Conservation (phyloP, 169 alveolate species). For the Babesia ovis region DNA sequence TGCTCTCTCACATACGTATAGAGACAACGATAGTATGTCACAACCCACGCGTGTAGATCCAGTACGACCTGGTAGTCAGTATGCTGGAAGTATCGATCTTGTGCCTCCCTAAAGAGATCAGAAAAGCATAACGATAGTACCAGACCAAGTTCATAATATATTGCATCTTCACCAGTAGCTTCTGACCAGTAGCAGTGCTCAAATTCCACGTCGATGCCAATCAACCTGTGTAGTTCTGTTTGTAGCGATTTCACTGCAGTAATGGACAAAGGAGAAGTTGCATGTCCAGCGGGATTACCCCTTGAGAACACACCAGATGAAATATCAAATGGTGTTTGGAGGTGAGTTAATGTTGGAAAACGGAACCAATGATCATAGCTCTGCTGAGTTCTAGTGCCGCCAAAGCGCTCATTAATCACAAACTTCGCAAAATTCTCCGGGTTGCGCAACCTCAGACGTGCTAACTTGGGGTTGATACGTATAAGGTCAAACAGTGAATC, state of each 20-base stretch:
- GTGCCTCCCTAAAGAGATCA: constrained; percentile 61
- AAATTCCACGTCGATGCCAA: constrained; percentile 49
- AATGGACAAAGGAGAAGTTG: neutral
- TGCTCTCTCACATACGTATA: constrained; percentile 10
- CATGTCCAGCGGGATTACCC: neutral
- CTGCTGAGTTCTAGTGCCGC: constrained; percentile 15
- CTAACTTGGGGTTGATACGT: constrained; percentile 64
- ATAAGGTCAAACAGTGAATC: constrained; percentile 38
- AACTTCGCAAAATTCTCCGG: neutral
- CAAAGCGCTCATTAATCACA: constrained; percentile 29
- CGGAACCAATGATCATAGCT: constrained; percentile 38
- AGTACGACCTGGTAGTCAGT: constrained; percentile 44
- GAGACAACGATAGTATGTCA: constrained; percentile 49
- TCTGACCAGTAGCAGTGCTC: constrained; percentile 44
- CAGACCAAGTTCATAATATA: constrained; percentile 54
- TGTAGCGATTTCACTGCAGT: constrained; percentile 19
- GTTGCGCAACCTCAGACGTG: constrained; percentile 24
- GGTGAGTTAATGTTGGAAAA: constrained; percentile 22
- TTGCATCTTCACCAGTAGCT: neutral
- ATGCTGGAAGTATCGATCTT: constrained; percentile 48
- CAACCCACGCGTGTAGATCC: constrained; percentile 51
- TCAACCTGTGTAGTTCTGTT: constrained; percentile 40
- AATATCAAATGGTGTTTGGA: constrained; percentile 32
- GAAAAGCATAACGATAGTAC: constrained; percentile 31
- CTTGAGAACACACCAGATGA: constrained; percentile 1